Evolutionary conservation across 306 rosid species (phyloP), one percentile per base, ranked within the genome.

Genomic region (Hippophae gyantsensis): DNA sequence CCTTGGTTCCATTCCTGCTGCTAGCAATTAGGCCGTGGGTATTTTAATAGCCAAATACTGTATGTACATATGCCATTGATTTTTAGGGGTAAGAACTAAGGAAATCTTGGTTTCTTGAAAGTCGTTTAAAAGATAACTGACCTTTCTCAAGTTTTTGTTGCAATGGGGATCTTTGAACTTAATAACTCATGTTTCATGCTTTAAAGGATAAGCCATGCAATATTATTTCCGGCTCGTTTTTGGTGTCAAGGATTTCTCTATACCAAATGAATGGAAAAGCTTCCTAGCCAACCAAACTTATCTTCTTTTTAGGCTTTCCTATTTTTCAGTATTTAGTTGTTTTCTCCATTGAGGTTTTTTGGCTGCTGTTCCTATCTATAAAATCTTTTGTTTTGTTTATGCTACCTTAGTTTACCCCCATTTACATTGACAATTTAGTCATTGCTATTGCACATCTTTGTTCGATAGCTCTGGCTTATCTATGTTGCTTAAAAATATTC

Each of bases 401-500:
- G 23, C 23, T 18, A 18, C 23, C 23, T 18, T 18, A 18, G 23
- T 18, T 18, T 18, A 18, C 23, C 23, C 38, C 38, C 38, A 32
- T 32, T 32, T 32, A 32, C 38, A 32, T 32, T 4, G 38, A 32
- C 38, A 2, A 18, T 32, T 32, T 32, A 32, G 1, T 32, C 38
- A 0, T 32, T 32, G 38, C 38, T 32, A 2, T 32, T 65, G 38
- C 49, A 63, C 60, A 50, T 59, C 57, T 47, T 66, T 73, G 57
- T 54, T 14, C 42, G 18, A 18, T 10, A 7, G 23, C 48, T 67
- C 49, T 46, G 49, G 40, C 55, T 41, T 58, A 60, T 44, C 9
- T 59, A 10, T 71, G 54, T 61, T 74, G 54, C 77, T 54, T 9
- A 56, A 64, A 52, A 68, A 58, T 72, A 69, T 74, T 42, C 63